Evolutionary conservation across 805 yeast species (phyloP), one percentile per base, ranked within the genome.

Genomic region (Ogataea allantospora): DNA sequence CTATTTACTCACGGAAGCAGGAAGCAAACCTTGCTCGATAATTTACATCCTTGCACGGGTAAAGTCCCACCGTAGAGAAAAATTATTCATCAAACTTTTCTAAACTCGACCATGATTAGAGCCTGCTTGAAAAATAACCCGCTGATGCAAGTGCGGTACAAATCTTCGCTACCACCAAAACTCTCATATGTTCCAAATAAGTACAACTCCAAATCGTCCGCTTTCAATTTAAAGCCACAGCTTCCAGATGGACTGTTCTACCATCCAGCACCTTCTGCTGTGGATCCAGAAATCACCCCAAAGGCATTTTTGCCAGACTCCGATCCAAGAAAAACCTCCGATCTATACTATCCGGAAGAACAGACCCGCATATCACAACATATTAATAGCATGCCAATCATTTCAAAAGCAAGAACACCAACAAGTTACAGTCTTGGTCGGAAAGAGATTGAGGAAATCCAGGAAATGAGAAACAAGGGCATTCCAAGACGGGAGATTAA

Each of bases 181-280:
- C 40, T 62, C n/a, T 49, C 62, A 3, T 40, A 51, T 7, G 61
- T 65, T 3, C 67, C 67, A 14, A 64, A 63, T 42, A 61, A 60
- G 41, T 64, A 53, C 46, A 63, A 62, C 35, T 28, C 59, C 5
- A 63, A 57, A 43, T 60, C 66, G 2, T 60, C 66, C 13, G 68
- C 61, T 6, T 64, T 61, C 50, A 64, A 64, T 35, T 27, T 62
- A 19, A 62, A 53, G 34, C 66, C 65, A 17, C 37, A 37, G 8
- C 43, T 62, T 19, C 67, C 67, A 10, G 44, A 51, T 9, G 68
- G 68, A 2, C 33, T 63, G 7, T 60, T 48, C 38, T 59, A 48
- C 38, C 64, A 62, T 35, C 68, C 68, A 22, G 56, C 68, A 10
- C 68, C 67, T 23, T 56, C 67, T 1, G 48, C 61, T 5, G 45